These are phyloP conservation scores for Penicillium dipodomyicola DNA, from an alignment of 495 filamentous ascomycete species.

Conservation along the genomic window DNA sequence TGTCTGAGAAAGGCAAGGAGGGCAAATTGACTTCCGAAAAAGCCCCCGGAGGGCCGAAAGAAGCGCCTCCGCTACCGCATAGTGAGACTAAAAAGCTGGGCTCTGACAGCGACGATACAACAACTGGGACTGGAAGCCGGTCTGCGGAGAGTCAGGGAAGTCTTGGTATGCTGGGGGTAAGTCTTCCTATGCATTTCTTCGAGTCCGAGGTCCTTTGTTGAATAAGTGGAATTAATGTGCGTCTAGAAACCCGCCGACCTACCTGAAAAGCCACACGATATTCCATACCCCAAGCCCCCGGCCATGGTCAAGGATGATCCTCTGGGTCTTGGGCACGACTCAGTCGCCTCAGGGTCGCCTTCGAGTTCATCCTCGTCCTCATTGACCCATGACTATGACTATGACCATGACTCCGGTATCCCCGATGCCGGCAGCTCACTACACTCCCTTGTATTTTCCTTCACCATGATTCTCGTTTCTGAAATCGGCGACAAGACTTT, in stretches of 20 bases:
- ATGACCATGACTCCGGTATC: constrained; percentile 36
- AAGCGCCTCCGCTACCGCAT: constrained; percentile 76
- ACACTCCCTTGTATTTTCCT: constrained; percentile 87
- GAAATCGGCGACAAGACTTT: constrained; percentile 99
- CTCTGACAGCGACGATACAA: constrained; percentile 38
- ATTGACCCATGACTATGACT: constrained; percentile 7
- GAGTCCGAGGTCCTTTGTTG: constrained; percentile 17
- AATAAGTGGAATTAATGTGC: constrained; percentile 8
- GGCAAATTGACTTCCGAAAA: constrained; percentile 66
- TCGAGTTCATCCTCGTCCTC: constrained; percentile 19
- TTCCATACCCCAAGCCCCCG: constrained; percentile 68
- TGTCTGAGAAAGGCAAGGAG: constrained; percentile 78
- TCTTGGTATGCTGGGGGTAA: constrained; percentile 68
- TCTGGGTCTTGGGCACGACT: constrained; percentile 58
- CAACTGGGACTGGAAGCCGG: constrained; percentile 12
- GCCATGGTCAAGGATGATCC: constrained; percentile 62
- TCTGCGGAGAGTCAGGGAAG: constrained; percentile 35
- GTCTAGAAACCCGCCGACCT: constrained; percentile 77
- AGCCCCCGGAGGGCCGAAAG: constrained; percentile 77
- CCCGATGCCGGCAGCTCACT: constrained; percentile 71
- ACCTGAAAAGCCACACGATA: constrained; percentile 76
- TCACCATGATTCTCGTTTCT: constrained; percentile 97
- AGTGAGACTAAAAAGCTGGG: constrained; percentile 63
- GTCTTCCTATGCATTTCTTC: background rate
- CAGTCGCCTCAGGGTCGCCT: constrained; percentile 39